Evolutionary conservation across 805 yeast genomes (phyloP).

Genomic region (Suhomyces kilbournensis): DNA sequence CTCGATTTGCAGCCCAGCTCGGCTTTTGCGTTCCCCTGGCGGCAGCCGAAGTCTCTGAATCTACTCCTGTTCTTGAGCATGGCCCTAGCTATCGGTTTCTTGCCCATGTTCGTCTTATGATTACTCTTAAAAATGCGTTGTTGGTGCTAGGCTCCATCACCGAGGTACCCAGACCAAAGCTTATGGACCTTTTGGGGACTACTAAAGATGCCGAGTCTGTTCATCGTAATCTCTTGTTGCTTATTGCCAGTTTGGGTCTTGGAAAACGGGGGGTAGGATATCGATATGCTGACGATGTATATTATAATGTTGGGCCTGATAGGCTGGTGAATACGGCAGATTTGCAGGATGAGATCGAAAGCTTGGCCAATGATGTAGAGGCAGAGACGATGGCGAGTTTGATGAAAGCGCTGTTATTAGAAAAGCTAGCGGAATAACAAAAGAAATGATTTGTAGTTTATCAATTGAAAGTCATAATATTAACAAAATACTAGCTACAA

Average conservation of each 20-base stretch:
- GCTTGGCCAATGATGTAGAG: constrained; percentile 12
- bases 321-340: not conserved
- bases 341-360: constrained; percentile 11
- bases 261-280: constrained; percentile 29
- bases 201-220: constrained; percentile 8
- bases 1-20: constrained; percentile 8
- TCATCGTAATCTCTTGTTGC: constrained; percentile 19
- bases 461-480: too few relatives aligned
- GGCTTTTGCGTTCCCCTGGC: constrained; percentile 18
- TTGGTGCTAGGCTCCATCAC: constrained; percentile 25
- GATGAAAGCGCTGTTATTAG: constrained; percentile 24
- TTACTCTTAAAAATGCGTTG: constrained; percentile 32
- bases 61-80: not conserved
- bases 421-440: constrained; percentile 13
- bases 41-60: not conserved
- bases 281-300: constrained; percentile 21
- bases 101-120: constrained; percentile 20
- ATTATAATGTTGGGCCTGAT: constrained; percentile 17
- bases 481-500: too few relatives aligned
- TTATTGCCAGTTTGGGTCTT: constrained; percentile 24
- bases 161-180: constrained; percentile 19
- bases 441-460: too few relatives aligned
- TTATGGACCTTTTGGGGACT: constrained; percentile 26
- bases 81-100: constrained; percentile 12
- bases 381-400: constrained; percentile 28